Evolutionary conservation across 2,329 filamentous ascomycete genomes (phyloP), one percentile per base, ranked within the genome.

Genomic region (Cytospora mali): DNA sequence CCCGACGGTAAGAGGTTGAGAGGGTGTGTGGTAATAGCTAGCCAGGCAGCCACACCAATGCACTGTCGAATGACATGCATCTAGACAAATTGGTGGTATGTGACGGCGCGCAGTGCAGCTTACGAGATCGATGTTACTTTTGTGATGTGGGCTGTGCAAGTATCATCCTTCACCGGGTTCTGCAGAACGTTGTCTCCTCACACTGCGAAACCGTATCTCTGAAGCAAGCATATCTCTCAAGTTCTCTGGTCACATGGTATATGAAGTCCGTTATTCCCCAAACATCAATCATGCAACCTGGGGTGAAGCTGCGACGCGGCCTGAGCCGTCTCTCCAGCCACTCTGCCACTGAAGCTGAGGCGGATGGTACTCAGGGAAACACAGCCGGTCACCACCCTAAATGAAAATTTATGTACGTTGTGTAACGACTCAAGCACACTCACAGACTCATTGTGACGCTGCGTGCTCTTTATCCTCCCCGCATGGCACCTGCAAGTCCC

Each of bases 11-110:
- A 61, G 58, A 61, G 35, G 62, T 27, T 46, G 50, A 33, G 25
- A 28, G 54, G 18, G 28, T 54, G 59, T 56, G 53, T 55, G 42
- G 46, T 52, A 49, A 33, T 50, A 55, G 58, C 57, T 61, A 61
- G 46, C 51, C 52, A 64, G 62, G 52, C 62, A 64, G 57, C 62
- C 58, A 64, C 62, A 54, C 62, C 58, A 49, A 61, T 27, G 29
- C 23, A 53, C 29, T 39, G 58, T 57, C 62, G 58, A 56, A 58
- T 64, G 62, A 50, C 48, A 58, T 61, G 53, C 62, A 58, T 42
- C 53, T 39, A 35, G 31, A 64, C 53, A 33, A 42, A 27, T 27
- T 52, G 51, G 50, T 29, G 48, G 49, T 13, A 53, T 57, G 35
- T n/a, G 29, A 50, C 58, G 23, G 54, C 61, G 61, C 21, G 18